Conservation (phyloP, 805 yeast genomes). For the Metschnikowia proteae region DNA sequence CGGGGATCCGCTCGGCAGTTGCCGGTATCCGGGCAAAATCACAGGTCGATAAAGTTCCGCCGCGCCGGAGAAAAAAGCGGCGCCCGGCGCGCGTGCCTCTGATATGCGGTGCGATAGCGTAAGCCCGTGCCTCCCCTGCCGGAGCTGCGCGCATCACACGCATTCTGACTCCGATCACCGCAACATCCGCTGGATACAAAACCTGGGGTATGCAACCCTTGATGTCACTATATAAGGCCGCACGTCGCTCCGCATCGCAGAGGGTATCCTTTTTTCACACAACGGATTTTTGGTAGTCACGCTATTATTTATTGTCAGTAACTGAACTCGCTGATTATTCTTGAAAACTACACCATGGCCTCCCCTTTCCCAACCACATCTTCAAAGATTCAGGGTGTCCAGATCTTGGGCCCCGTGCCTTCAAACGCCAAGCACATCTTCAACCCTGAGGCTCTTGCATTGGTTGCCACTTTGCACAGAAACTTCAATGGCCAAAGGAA, state of each 20-base stretch:
- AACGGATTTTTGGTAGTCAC: constrained; percentile 1
- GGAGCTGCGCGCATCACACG: constrained; percentile 10
- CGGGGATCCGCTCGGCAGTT: not conserved
- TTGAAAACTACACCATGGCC: constrained; percentile 8
- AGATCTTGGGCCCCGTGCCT: constrained; percentile 51
- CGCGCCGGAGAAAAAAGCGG: constrained; percentile 7
- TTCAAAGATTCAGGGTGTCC: constrained; percentile 49
- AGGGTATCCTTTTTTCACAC: not conserved
- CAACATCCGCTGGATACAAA: constrained; percentile 18
- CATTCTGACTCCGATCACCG: constrained; percentile 16
- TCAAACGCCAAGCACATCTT: constrained; percentile 50
- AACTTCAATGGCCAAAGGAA: constrained; percentile 62
- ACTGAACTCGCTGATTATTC: not conserved
- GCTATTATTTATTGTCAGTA: not conserved
- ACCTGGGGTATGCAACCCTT: constrained; percentile 6
- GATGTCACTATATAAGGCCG: constrained; percentile 10
- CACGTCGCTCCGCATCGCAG: not conserved
- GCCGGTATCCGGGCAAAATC: constrained; percentile 1
- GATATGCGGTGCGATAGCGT: constrained; percentile 7
- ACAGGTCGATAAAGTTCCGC: constrained; percentile 6
- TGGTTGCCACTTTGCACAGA: constrained; percentile 70
- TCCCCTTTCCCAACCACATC: constrained; percentile 44
- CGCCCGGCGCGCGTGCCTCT: constrained; percentile 3
- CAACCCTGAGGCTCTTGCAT: constrained; percentile 60
- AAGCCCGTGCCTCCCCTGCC: constrained; percentile 13